These are phyloP conservation scores for Schwanniomyces sp. DNA, from an alignment of 805 yeast species.

Conservation along the genomic window DNA sequence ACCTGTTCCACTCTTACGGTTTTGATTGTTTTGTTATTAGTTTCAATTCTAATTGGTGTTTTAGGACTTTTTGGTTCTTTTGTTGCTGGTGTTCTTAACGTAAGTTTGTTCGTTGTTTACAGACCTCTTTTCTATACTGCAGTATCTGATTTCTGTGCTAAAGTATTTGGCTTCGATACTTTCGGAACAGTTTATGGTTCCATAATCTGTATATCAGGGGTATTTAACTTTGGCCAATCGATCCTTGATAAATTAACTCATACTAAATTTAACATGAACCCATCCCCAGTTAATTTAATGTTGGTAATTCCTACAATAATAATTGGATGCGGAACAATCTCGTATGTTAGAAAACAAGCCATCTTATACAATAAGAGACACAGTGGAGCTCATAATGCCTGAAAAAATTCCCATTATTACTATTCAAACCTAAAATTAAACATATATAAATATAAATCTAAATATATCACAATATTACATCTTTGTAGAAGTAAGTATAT, in stretches of 20 bases:
- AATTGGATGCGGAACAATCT: conserved; percentile 43
- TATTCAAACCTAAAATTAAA: not conserved
- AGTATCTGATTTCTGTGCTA: conserved; percentile 58
- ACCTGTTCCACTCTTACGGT: conserved; percentile 47
- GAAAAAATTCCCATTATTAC: not conserved
- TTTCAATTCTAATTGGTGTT: conserved; percentile 47
- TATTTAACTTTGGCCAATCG: conserved; percentile 49
- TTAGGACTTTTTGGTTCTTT: conserved; percentile 47
- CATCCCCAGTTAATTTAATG: conserved; percentile 47
- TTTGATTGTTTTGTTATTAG: conserved; percentile 34
- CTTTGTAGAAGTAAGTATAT: not conserved
- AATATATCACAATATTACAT: not conserved
- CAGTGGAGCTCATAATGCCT: not conserved
- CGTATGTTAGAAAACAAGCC: conserved; percentile 31
- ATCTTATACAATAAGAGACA: conserved; percentile 7
- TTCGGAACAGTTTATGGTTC: conserved; percentile 62
- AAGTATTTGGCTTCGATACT: conserved; percentile 62
- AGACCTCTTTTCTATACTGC: conserved; percentile 62
- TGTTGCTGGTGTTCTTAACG: conserved; percentile 43
- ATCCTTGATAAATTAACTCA: conserved; percentile 50
- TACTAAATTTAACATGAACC: conserved; percentile 53
- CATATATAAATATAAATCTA: not conserved
- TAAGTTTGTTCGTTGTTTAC: conserved; percentile 49
- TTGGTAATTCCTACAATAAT: conserved; percentile 39
- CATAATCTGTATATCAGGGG: conserved; percentile 53